Percentiles rank a stretch among this genome's conserved stretches.
phyloP scores from a whole-genome alignment of 2,329 filamentous ascomycete species.

The Monosporascus sp. region DNA sequence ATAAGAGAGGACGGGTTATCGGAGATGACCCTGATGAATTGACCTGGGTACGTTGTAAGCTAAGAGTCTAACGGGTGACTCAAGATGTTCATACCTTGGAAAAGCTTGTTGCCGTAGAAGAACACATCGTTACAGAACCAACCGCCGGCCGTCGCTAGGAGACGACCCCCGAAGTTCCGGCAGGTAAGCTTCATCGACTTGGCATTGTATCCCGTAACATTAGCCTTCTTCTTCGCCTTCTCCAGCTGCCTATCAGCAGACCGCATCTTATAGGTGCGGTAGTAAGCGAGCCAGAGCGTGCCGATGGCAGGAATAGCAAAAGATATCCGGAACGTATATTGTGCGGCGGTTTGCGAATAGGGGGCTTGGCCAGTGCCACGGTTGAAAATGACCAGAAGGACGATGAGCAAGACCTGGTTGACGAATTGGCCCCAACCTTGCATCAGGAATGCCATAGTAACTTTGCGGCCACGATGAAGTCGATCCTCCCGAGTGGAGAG shows the following conservation, averaged over 20 bases:
- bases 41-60: slow-evolving; percentile 29
- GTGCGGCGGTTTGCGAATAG: slow-evolving; percentile 70
- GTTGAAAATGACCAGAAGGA: slow-evolving; percentile 85
- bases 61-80: background rate
- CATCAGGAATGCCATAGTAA: slow-evolving; percentile 95
- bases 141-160: slow-evolving; percentile 78
- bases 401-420: slow-evolving; percentile 86
- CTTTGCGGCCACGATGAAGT: slow-evolving; percentile 90
- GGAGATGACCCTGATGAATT: slow-evolving; percentile 82
- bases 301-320: slow-evolving; percentile 89
- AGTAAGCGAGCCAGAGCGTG: slow-evolving; percentile 92
- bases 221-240: slow-evolving; percentile 75
- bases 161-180: slow-evolving; percentile 76
- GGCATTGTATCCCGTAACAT: slow-evolving; percentile 91
- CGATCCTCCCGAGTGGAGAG: slow-evolving; percentile 88
- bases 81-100: slow-evolving; percentile 52
- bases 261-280: slow-evolving; percentile 92
- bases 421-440: slow-evolving; percentile 96
- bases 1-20: slow-evolving; percentile 67
- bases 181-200: slow-evolving; percentile 74
- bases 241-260: slow-evolving; percentile 78
- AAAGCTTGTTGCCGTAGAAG: slow-evolving; percentile 99
- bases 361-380: slow-evolving; percentile 69
- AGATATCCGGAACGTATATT: slow-evolving; percentile 88
- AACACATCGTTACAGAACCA: slow-evolving; percentile 99